These are phyloP conservation scores for Penicillium robsamsonii DNA, from an alignment of 495 filamentous ascomycete genomes.

Conservation along the genomic window DNA sequence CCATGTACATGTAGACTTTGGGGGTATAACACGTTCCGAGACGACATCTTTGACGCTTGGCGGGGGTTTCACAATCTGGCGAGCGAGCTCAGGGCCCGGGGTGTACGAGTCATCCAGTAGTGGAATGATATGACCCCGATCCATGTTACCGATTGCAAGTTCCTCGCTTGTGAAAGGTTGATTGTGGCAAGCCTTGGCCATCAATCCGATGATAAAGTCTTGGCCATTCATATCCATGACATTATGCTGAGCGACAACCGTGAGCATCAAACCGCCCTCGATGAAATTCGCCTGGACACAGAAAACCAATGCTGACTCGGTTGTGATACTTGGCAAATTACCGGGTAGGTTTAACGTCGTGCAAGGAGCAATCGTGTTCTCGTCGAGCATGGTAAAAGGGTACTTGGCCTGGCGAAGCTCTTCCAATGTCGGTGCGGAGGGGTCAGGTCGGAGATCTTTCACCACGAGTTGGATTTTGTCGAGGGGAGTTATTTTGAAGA, in stretches of 20 bases:
- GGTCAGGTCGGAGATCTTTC: conserved; percentile 40
- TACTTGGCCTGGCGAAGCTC: conserved; percentile 39
- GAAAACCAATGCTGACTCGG: conserved; percentile 43
- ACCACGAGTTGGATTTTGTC: conserved; percentile 39
- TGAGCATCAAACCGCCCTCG: conserved; percentile 47
- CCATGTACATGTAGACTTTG: conserved; percentile 44
- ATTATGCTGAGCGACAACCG: conserved; percentile 47
- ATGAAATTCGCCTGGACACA: conserved; percentile 54
- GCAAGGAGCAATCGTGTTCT: conserved; percentile 44
- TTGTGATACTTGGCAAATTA: conserved; percentile 12
- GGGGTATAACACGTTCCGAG: conserved; percentile 12
- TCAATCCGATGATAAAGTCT: conserved; percentile 45
- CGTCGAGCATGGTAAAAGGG: conserved; percentile 55
- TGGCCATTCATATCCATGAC: conserved; percentile 56
- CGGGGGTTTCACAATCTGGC: conserved; percentile 31
- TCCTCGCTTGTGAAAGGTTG: conserved; percentile 47
- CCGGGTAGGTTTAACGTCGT: conserved; percentile 38
- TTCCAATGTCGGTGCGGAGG: conserved; percentile 40
- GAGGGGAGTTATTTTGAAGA: conserved; percentile 41
- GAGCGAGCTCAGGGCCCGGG: conserved; percentile 30
- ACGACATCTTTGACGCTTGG: conserved; percentile 1
- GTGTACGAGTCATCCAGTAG: conserved; percentile 36
- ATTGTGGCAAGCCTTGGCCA: conserved; percentile 52
- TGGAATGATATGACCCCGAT: conserved; percentile 40
- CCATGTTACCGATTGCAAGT: conserved; percentile 43